phyloP scores from a whole-genome alignment of 1,139 yeast species.

The Candida smagusa region DNA sequence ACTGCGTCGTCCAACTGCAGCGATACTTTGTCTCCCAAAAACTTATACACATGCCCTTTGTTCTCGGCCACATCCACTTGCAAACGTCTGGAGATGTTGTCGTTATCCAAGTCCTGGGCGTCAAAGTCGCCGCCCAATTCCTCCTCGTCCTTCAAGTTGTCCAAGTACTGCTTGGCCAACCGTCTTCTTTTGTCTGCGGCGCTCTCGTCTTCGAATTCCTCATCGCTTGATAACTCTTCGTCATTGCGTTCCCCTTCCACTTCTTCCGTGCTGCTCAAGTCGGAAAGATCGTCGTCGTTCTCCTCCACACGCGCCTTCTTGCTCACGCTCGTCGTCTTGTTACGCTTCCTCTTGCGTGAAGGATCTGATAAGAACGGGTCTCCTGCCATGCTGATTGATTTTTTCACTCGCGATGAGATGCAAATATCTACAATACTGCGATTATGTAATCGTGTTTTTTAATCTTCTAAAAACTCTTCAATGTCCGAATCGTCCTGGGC shows the following conservation, averaged over 20 bases:
- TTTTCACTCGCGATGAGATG: slow-evolving; percentile 12
- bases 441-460: slow-evolving; percentile 1
- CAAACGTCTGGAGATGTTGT: slow-evolving; percentile 74
- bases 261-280: slow-evolving; percentile 31
- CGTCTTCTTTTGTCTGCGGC: slow-evolving; percentile 94
- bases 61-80: slow-evolving; percentile 88
- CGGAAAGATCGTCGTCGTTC: slow-evolving; percentile 44
- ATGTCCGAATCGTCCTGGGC: slow-evolving; percentile 69
- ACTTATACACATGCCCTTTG: slow-evolving; percentile 77
- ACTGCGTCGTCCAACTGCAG: slow-evolving; percentile 41
- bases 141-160: slow-evolving; percentile 61
- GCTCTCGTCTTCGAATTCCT: slow-evolving; percentile 69
- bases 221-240: slow-evolving; percentile 56
- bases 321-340: slow-evolving; percentile 18
- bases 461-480: slow-evolving; percentile 60
- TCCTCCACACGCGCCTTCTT: slow-evolving; percentile 6
- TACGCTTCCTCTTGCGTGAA: slow-evolving; percentile 48
- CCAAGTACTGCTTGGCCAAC: slow-evolving; percentile 88
- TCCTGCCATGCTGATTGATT: slow-evolving; percentile 38
- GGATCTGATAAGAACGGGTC: slow-evolving; percentile 67
- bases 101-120: slow-evolving; percentile 90
- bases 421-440: not conserved
- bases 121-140: slow-evolving; percentile 64
- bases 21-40: slow-evolving; percentile 48
- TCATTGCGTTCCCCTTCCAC: slow-evolving; percentile 27